Percentiles rank a stretch among this genome's conserved stretches.
phyloP scores from a whole-genome alignment of 2,329 filamentous ascomycete species.

The Diaporthe ilicicola region DNA sequence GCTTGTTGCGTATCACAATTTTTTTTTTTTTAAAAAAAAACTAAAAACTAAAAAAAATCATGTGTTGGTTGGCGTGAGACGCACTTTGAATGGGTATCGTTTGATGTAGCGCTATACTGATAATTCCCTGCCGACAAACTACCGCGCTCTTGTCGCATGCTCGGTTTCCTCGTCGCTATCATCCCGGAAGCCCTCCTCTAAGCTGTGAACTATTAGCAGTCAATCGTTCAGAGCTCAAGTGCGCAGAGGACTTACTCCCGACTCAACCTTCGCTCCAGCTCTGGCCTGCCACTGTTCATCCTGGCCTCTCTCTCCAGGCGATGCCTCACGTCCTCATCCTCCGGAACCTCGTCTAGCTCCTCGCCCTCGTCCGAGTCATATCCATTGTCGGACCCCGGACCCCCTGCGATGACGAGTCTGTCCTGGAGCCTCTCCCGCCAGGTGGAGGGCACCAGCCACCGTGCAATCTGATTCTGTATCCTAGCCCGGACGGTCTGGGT shows the following conservation, averaged over 20 bases:
- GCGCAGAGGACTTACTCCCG: slow-evolving; percentile 67
- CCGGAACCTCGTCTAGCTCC: slow-evolving; percentile 70
- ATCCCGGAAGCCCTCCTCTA: slow-evolving; percentile 79
- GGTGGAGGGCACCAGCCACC: slow-evolving; percentile 54
- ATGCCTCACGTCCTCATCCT: slow-evolving; percentile 52
- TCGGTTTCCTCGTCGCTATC: slow-evolving; percentile 70
- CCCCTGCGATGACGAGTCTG: slow-evolving; percentile 47
- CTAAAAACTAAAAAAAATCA: not conserved
- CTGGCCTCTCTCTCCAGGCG: slow-evolving; percentile 42
- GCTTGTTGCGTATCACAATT: too few species aligned
- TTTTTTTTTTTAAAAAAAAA: too few species aligned
- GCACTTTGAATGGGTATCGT: not conserved
- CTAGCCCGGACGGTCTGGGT: slow-evolving; percentile 64
- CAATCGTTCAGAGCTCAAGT: not conserved
- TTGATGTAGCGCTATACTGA: not conserved
- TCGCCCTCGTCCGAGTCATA: slow-evolving; percentile 74
- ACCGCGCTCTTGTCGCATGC: slow-evolving; percentile 31
- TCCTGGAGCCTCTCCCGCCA: slow-evolving; percentile 55
- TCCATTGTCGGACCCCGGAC: slow-evolving; percentile 57
- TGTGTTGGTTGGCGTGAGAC: not conserved
- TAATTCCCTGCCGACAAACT: not conserved
- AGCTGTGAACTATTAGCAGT: slow-evolving; percentile 42
- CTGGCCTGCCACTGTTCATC: slow-evolving; percentile 41
- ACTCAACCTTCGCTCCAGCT: slow-evolving; percentile 71
- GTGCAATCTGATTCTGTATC: slow-evolving; percentile 51